Evolutionary conservation across 106 monocot species (phyloP).

Genomic region (Phalaenopsis equestris): DNA sequence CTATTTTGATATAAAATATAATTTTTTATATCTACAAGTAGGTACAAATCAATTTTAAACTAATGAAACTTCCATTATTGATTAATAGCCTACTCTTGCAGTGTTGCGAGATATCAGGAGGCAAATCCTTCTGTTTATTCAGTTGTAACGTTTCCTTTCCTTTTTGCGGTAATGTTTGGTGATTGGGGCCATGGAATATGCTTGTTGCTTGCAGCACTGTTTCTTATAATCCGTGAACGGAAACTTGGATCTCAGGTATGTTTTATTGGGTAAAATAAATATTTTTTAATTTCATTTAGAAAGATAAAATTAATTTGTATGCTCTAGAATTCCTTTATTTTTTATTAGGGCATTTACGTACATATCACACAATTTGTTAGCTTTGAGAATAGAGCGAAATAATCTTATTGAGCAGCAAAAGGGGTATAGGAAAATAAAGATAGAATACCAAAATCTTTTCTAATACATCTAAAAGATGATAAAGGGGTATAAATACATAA

Average conservation of each 20-base stretch:
- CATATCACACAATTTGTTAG: no score
- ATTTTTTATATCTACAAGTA: background rate
- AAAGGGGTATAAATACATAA: no score
- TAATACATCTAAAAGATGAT: no score
- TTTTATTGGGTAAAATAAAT: background rate
- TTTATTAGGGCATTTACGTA: background rate
- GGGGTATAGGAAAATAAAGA: no score
- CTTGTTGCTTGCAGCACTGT: conserved; percentile 69
- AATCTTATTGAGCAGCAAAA: no score
- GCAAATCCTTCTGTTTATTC: conserved; percentile 97
- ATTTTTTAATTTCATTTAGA: background rate
- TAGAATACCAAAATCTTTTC: no score
- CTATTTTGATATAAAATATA: background rate
- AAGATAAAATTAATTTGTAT: background rate
- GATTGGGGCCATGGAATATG: conserved; percentile 99
- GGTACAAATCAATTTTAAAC: background rate
- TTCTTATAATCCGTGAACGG: conserved; percentile 81
- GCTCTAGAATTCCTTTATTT: background rate
- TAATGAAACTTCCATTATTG: conserved; percentile 13
- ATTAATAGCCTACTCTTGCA: conserved; percentile 33
- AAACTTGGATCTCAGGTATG: conserved; percentile 81
- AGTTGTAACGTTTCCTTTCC: conserved; percentile 92
- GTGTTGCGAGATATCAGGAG: conserved; percentile 92
- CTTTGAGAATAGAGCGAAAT: no score
- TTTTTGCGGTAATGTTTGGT: conserved; percentile 99